Evolutionary conservation across 1,139 yeast genomes (phyloP), one percentile per base, ranked within the genome.

Genomic region (Candida sp.): DNA sequence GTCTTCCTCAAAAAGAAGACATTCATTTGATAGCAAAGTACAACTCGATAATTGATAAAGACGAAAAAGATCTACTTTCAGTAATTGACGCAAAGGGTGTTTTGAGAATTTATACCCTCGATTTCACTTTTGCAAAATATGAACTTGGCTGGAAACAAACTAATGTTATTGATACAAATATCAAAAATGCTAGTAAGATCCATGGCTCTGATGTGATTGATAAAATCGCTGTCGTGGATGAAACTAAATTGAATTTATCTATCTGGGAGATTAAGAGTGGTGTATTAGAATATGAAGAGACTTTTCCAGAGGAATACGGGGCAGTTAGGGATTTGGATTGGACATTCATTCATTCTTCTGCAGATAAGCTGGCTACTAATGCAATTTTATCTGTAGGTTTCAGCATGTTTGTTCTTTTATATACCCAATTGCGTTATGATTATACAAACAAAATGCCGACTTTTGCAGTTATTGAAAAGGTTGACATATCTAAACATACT

Each of bases 341-440:
- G 97, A 87, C 95, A 0, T 75, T 82, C 45, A 80, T 93, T 0
- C 77, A 79, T 21, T 56, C 66, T 3, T 38, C 52, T 5, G 48
- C 50, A 12, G 53, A 50, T 9, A 51, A 51, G 32, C 58, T 54
- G 49, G 56, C 77, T 58, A 53, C 82, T 6, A 93, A 86, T 62
- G 86, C 90, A 38, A 79, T 91, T 8, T 68, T 91, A 27, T 86
- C 96, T 0, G 82, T 90, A 30, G 97, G 97, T 0, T 90, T 88
- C 53, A 66, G 68, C 8, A 66, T 79, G 19, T 71, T 75, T 46
- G 87, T 87, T 1, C 60, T 84, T 4, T 64, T 89, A 11, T 89
- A 84, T 57, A 84, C 96, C 0, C 96, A 90, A 59, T 68, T 88
- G 48, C 76, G 97, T 45, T 89, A 86, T 60, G 97, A 91, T 56